Evolutionary conservation across 371 early-diverging fungal species (phyloP), one percentile per base, ranked within the genome.

Genomic region (Lichtheimia ramosa): DNA sequence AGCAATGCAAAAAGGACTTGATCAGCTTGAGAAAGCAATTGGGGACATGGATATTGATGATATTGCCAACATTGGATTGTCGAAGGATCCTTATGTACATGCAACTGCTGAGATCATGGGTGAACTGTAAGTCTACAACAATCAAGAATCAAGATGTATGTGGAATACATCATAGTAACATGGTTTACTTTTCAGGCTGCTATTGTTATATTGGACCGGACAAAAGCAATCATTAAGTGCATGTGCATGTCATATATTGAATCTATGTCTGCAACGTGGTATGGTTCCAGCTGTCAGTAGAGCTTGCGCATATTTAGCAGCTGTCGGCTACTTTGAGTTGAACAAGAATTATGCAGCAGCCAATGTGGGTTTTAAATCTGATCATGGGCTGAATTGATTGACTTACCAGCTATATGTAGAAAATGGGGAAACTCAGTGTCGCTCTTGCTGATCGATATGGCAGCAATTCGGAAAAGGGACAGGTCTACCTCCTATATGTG

Each of bases 141-240:
- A 14, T 13, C 24, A 27, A 27, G 27, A 27, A 34, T 34, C 8
- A 34, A 34, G 34, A 34, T 34, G 28, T 3, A 15, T 46, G 46
- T 6, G 10, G 16, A 16, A 21, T 1, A 46, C n/a, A 14, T 1
- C 3, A 27, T 13, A 52, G 4, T 54, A 4, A 5, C 14, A 46
- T n/a, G 21, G 0, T 21, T 1, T 20, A 34, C n/a, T 8, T 14
- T 23, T 20, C 58, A 72, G 73, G 2, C 65, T 63, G 15, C 71
- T 66, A 1, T 55, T 59, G 7, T 64, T 70, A 5, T 79, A 79
- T 40, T 79, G 79, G 79, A 54, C 64, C 1, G 75, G 72, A 5
- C 69, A 68, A 8, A 71, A 71, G 21, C 54, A 50, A 0, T 65
- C 51, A 42, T 0, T 65, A 67, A 24, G 63, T 79, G 70, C 70